These are phyloP conservation scores for Inonotus hispidus DNA, from an alignment of 1,284 basidiomycete species.

Conservation along the genomic window DNA sequence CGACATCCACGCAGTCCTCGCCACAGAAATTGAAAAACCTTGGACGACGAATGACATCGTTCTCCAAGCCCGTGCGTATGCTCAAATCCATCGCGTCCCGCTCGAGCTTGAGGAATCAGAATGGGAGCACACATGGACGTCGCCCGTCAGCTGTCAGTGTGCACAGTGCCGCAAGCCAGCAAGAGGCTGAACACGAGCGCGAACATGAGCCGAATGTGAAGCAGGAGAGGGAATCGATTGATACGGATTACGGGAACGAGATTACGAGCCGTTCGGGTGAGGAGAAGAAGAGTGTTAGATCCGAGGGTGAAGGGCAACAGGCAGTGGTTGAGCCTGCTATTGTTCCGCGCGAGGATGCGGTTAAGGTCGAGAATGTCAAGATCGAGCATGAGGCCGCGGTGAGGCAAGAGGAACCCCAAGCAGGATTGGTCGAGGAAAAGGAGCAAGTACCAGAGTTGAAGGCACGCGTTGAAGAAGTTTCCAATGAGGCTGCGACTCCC, in stretches of 20 bases:
- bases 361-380: neutral
- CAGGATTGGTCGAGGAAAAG: neutral
- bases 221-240: neutral
- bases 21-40: slow-evolving; percentile 12
- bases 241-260: slow-evolving; percentile 8
- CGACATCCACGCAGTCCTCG: neutral
- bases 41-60: slow-evolving; percentile 4
- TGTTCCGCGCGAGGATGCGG: neutral
- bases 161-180: neutral
- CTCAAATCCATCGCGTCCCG: slow-evolving; percentile 13
- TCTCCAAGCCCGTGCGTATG: slow-evolving; percentile 16
- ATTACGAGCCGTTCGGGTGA: neutral
- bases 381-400: neutral
- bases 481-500: neutral
- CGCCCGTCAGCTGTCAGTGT: slow-evolving; percentile 5
- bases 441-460: neutral
- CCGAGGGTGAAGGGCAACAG: neutral
- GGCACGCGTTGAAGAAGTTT: neutral
- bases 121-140: neutral
- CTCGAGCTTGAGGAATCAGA: slow-evolving; percentile 5
- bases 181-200: neutral
- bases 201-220: neutral
- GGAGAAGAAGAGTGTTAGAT: neutral
- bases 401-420: neutral
- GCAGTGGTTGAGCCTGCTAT: neutral